These are phyloP conservation scores for Tylopilus sp. DNA, from an alignment of 1,284 basidiomycete species.

Conservation along the genomic window DNA sequence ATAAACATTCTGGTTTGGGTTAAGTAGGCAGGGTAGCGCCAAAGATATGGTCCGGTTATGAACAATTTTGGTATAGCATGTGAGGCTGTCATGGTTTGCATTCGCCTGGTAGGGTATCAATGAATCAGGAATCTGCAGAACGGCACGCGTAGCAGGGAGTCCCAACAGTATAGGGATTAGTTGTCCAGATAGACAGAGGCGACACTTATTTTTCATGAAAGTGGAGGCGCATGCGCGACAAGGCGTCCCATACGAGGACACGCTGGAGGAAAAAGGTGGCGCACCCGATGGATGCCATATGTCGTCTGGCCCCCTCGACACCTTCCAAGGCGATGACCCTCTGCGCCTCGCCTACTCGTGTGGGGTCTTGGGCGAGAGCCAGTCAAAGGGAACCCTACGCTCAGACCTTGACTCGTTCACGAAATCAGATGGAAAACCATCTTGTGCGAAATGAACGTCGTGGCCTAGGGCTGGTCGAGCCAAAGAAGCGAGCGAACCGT, in stretches of 20 bases:
- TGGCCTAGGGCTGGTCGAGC: slow-evolving; percentile 18
- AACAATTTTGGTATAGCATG: no score
- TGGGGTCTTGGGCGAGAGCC: slow-evolving; percentile 18
- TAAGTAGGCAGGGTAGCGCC: not conserved
- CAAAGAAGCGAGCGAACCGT: not conserved
- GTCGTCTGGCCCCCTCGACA: slow-evolving; percentile 1
- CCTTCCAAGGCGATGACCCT: not conserved
- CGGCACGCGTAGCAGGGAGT: not conserved
- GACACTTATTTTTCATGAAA: slow-evolving; percentile 1
- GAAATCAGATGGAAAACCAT: slow-evolving; percentile 6
- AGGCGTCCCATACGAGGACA: slow-evolving; percentile 12
- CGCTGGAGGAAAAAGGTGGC: slow-evolving; percentile 11
- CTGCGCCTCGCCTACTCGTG: slow-evolving; percentile 2
- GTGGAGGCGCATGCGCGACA: slow-evolving; percentile 1
- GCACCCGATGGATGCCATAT: not conserved
- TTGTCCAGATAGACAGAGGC: not conserved
- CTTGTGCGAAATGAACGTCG: slow-evolving; percentile 16
- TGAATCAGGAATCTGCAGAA: not conserved
- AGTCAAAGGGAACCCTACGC: slow-evolving; percentile 14
- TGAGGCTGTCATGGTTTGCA: no score
- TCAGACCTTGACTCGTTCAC: slow-evolving; percentile 19
- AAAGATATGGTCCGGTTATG: not conserved
- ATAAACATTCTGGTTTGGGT: no score
- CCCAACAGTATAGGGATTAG: not conserved
- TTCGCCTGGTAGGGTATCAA: not conserved